A percentile compares a stretch with the other conserved stretches of the same genome.
phyloP scores from a whole-genome alignment of 495 filamentous ascomycete genomes.

The Aspergillus steynii region DNA sequence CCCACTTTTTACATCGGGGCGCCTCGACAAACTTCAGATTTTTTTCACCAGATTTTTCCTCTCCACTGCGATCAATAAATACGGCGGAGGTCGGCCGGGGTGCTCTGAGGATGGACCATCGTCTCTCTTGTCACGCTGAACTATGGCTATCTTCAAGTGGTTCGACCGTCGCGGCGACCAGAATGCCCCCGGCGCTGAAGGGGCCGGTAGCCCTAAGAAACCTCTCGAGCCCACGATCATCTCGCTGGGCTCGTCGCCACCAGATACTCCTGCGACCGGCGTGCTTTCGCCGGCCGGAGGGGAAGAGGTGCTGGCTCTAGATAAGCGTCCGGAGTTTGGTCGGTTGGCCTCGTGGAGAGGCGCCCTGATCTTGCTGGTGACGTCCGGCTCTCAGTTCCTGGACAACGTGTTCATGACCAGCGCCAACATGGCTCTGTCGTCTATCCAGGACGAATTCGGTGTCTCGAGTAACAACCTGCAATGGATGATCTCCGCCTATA shows the following conservation, averaged over 20 bases:
- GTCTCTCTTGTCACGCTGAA: background rate
- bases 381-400: constrained; percentile 39
- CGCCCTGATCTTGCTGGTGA: constrained; percentile 35
- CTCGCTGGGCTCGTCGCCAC: constrained; percentile 19
- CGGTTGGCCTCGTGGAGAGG: constrained; percentile 35
- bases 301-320: constrained; percentile 22
- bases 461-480: constrained; percentile 36
- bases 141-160: constrained; percentile 12
- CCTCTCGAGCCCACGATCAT: constrained; percentile 21
- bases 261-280: constrained; percentile 13
- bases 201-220: constrained; percentile 12
- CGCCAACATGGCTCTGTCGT: constrained; percentile 37
- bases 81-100: background rate
- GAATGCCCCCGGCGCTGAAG: background rate
- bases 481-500: constrained; percentile 44
- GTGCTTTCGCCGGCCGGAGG: constrained; percentile 21
- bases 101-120: background rate
- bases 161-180: constrained; percentile 7
- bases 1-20: constrained; percentile 11
- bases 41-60: background rate
- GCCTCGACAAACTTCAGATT: constrained; percentile 4
- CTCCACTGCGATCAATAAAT: background rate
- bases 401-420: constrained; percentile 45
- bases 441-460: constrained; percentile 37
- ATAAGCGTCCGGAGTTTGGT: constrained; percentile 30